Evolutionary conservation across 2,329 filamentous ascomycete genomes (phyloP), one percentile per base, ranked within the genome.

Genomic region (Chrysosphaeria jannelii): DNA sequence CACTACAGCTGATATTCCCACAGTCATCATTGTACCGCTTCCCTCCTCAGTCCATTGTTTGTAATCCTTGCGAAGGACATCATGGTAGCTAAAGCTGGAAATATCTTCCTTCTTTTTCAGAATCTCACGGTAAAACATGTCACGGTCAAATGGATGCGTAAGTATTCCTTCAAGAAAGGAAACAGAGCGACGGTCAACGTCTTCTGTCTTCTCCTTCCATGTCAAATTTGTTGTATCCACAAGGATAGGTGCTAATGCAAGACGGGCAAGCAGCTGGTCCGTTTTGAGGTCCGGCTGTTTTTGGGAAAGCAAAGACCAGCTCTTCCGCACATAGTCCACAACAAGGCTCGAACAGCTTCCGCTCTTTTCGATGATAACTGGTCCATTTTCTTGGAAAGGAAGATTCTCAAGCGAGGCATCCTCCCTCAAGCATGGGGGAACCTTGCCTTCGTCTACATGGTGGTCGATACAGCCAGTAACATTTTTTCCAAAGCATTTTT

Each of bases 51-150:
- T 12, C 72, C 72, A 85, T 36, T 71, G 54, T 45, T 88, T 88
- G 44, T 79, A 88, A 43, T 88, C 74, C 40, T 81, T 81, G 31
- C 69, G 53, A 24, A 81, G 42, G 19, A 79, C 54, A 33, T 79
- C 72, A 12, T 53, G 45, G 32, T 76, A 41, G 18, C 44, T 47
- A 21, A 85, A 43, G 0, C 37, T 33, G 3, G 53, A 57, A 24
- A 85, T 51, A 32, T 76, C 57, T 30, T 61, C 55, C 41, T 79
- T 79, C 5, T 71, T 64, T 5, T 41, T 41, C 1, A 51, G 48
- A 13, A 79, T 52, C 26, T 58, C 45, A 4, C 51, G 39, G 36
- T 58, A 74, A 39, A 66, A 74, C 4, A 29, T 37, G 0, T 45
- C 39, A 5, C 57, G 47, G 26, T 60, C 46, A 34, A 62, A 74